Base-by-base conservation (phyloP, 805 yeast species). In the Maudiozyma turicensis region DNA sequence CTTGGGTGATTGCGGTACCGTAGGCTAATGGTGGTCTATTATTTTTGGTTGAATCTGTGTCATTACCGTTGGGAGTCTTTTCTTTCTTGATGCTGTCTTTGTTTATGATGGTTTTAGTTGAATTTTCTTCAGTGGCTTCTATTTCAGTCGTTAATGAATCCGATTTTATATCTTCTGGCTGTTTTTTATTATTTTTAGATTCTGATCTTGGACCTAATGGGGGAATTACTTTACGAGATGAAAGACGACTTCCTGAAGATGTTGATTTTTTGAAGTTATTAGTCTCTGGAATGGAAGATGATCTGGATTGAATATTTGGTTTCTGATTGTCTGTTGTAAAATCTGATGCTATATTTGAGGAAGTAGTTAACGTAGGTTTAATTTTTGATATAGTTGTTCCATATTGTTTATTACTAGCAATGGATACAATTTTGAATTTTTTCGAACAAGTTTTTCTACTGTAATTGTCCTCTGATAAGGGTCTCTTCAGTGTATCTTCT, bases 1-100 rank as follows among this genome's bases (percentile, higher is more conserved):
- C 96, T 66, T 91, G 96, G 1, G 99, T 87, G 56, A 93, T 93
- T 96, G 93, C 86, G 1, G 97, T 90, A 0, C 98, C 97, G 63
- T 93, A 93, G 15, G 95, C 83, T 62, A 83, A 89, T 1, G 97
- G 97, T 2, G 98, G 98, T 67, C 93, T 40, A 28, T 26, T 26
- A 38, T 5, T 15, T 38, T 20, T 93, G 57, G 88, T 81, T n/a
- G 28, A 1, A 14, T 20, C 39, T n/a, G 40, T n/a, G n/a, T n/a
- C 44, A 13, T 11, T 34, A 14, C 11, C 29, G 8, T 29, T 14
- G 20, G 40, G 40, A 15, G 40, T 7, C 11, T 9, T 15, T 15
- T 38, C 38, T 8, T 35, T 35, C n/a, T 15, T 14, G 13, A 35
- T 35, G 4, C 4, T 20, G 26, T 20, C 26, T 20, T 20, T 20